Percentiles rank a stretch among this genome's conserved stretches.
phyloP scores from a whole-genome alignment of 768 basidiomycete genomes.

The Hericium alpestre region DNA sequence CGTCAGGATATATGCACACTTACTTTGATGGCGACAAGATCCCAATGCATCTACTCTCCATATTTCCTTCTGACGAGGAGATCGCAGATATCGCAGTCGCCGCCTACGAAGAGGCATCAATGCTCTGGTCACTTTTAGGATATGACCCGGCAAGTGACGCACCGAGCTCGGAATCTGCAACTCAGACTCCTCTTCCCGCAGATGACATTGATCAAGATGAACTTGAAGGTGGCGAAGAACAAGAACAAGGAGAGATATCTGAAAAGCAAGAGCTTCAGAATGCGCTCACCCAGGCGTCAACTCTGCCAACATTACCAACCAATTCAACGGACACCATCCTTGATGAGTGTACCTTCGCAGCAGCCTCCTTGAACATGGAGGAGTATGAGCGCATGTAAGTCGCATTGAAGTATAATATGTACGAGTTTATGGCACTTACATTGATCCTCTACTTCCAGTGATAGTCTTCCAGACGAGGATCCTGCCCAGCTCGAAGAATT shows the following conservation, averaged over 20 bases:
- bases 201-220: background rate
- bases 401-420: background rate
- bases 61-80: background rate
- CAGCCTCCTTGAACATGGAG: background rate
- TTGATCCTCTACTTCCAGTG: background rate
- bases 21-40: slow-evolving; percentile 13
- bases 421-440: background rate
- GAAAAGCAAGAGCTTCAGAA: background rate
- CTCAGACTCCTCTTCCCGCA: background rate
- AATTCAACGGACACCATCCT: background rate
- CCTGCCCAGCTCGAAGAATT: background rate
- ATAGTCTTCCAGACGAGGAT: background rate
- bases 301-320: background rate
- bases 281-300: background rate
- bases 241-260: background rate
- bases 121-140: background rate
- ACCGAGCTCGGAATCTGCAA: background rate
- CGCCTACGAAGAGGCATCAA: background rate
- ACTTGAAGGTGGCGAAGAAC: background rate
- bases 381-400: background rate
- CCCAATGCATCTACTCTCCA: background rate
- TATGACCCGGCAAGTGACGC: background rate
- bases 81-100: background rate
- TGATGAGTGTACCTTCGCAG: background rate
- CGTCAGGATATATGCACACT: slow-evolving; percentile 16